Percentiles rank a stretch among this genome's conserved stretches.
Conservation (phyloP, 2,329 filamentous ascomycete species). For the Bipolaris zeicola region DNA sequence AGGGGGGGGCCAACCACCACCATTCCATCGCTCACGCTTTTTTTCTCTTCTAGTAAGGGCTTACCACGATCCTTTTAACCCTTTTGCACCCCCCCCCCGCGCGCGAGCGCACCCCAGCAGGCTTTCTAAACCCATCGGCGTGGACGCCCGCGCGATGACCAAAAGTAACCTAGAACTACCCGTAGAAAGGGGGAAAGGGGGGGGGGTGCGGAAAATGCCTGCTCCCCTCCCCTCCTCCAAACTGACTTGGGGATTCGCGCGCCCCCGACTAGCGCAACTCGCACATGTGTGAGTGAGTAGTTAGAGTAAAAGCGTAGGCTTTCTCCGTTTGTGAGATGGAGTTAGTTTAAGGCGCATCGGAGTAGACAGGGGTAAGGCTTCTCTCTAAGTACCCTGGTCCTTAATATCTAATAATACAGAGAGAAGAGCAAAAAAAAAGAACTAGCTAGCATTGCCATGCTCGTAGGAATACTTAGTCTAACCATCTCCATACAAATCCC, state of each 20-base stretch:
- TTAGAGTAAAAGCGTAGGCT: neutral
- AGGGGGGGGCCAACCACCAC: constrained; percentile 4
- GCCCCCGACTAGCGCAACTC: constrained; percentile 28
- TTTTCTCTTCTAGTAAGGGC: too few species aligned
- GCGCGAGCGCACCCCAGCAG: neutral
- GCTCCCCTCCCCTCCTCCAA: neutral
- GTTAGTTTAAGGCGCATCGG: too few species aligned
- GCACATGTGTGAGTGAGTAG: too few species aligned
- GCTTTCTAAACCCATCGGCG: neutral
- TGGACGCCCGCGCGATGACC: neutral
- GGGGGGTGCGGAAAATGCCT: too few species aligned
- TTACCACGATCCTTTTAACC: too few species aligned
- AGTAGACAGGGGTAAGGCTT: too few species aligned
- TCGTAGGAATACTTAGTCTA: too few species aligned
- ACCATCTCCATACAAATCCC: too few species aligned
- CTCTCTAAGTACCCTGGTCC: too few species aligned
- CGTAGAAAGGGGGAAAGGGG: neutral
- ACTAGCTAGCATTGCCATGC: constrained; percentile 9
- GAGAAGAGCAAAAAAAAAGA: neutral
- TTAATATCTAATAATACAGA: constrained; percentile 8
- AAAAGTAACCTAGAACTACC: constrained; percentile 10
- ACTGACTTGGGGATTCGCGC: constrained; percentile 3
- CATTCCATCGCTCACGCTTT: neutral
- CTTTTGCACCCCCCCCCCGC: neutral
- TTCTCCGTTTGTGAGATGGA: neutral